Conservation (phyloP, 768 basidiomycete genomes). For the Amylocystis lapponica region DNA sequence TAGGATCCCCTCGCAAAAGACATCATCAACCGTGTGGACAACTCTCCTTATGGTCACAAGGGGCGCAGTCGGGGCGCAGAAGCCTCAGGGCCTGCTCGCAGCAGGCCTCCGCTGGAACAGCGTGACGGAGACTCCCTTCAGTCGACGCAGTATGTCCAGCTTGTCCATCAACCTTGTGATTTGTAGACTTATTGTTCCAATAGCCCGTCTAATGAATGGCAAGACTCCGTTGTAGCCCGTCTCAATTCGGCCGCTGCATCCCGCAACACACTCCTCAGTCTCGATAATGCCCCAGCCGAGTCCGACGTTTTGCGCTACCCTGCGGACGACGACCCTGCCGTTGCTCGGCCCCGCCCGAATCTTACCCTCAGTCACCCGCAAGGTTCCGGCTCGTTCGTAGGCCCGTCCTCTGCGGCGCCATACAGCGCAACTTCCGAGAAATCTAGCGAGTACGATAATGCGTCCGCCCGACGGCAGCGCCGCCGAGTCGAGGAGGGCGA, state of each 20-base stretch:
- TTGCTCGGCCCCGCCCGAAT: not conserved
- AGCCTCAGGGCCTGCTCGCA: constrained; percentile 18
- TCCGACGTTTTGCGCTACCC: constrained; percentile 7
- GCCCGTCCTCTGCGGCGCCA: not conserved
- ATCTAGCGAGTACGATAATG: constrained; percentile 14
- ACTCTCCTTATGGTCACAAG: constrained; percentile 70
- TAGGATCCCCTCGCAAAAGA: constrained; percentile 77
- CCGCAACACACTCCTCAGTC: constrained; percentile 19
- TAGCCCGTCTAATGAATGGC: constrained; percentile 83
- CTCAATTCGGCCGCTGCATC: constrained; percentile 22
- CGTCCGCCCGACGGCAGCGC: constrained; percentile 42
- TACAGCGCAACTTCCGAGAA: not conserved
- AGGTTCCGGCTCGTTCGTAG: not conserved
- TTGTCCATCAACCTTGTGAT: not conserved
- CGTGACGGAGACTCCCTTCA: constrained; percentile 22
- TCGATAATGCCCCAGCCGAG: constrained; percentile 9
- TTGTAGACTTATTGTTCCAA: constrained; percentile 2
- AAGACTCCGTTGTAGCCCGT: constrained; percentile 50
- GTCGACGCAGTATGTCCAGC: constrained; percentile 53
- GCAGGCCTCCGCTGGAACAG: constrained; percentile 14
- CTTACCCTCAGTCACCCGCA: constrained; percentile 1
- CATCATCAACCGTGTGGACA: constrained; percentile 78
- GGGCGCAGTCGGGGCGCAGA: constrained; percentile 50
- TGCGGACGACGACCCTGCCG: constrained; percentile 6
- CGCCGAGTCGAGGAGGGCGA: constrained; percentile 36